These are phyloP conservation scores for Emericellopsis atlantica DNA, from an alignment of 2,329 filamentous ascomycete genomes.

Conservation along the genomic window DNA sequence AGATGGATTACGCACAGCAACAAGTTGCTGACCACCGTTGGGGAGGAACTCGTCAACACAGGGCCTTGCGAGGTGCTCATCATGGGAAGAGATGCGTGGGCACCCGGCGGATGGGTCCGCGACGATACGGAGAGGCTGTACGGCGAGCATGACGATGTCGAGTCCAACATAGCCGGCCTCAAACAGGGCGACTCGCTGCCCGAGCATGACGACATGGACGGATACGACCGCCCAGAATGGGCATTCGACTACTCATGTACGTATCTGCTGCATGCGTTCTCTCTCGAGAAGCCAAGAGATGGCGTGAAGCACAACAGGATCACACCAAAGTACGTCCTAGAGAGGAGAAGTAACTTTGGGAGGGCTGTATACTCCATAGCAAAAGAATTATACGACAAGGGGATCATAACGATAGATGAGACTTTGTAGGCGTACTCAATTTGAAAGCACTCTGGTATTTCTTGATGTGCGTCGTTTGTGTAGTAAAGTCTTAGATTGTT, in stretches of 20 bases:
- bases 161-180: constrained; percentile 1
- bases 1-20: constrained; percentile 15
- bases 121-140: constrained; percentile 6
- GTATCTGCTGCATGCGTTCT: constrained; percentile 11
- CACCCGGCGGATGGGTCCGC: constrained; percentile 8
- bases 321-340: constrained; percentile 9
- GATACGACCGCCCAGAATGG: constrained; percentile 4
- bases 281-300: constrained; percentile 1
- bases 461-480: too few species aligned
- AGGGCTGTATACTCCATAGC: constrained; percentile 9
- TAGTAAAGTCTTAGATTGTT: too few species aligned
- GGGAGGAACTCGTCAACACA: constrained; percentile 31
- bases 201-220: constrained; percentile 2
- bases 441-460: background rate
- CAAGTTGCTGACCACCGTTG: constrained; percentile 9
- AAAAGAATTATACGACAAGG: constrained; percentile 7
- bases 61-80: constrained; percentile 12
- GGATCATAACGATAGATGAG: constrained; percentile 2
- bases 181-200: constrained; percentile 1
- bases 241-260: constrained; percentile 7
- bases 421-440: background rate
- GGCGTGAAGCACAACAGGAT: constrained; percentile 4
- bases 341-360: constrained; percentile 11
- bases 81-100: constrained; percentile 11
- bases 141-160: constrained; percentile 5